Conservation (phyloP, 1,284 basidiomycete genomes). For the Ustilago crameri region DNA sequence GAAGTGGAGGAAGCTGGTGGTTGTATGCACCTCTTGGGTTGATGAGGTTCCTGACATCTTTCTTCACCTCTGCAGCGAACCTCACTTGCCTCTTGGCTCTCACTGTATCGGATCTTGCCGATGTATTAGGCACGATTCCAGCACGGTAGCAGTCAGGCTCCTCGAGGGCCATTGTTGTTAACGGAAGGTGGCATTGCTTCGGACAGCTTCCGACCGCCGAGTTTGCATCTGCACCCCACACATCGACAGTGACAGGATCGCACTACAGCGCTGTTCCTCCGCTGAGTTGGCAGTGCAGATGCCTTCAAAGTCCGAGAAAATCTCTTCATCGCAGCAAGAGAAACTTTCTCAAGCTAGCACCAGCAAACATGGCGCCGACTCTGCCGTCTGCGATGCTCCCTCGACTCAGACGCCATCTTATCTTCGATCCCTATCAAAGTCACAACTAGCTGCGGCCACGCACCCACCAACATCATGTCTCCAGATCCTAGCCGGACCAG, state of each 20-base stretch:
- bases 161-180: too few species aligned
- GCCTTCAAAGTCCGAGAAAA: not conserved
- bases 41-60: too few species aligned
- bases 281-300: not conserved
- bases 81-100: too few species aligned
- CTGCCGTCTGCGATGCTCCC: not conserved
- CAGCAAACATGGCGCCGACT: constrained; percentile 4
- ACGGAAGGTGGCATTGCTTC: too few species aligned
- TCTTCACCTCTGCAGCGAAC: too few species aligned
- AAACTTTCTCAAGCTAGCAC: constrained; percentile 1
- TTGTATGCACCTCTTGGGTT: too few species aligned
- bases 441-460: constrained; percentile 61
- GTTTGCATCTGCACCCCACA: too few species aligned
- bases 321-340: not conserved
- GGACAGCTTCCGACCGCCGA: too few species aligned
- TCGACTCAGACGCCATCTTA: constrained; percentile 14
- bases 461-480: constrained; percentile 54
- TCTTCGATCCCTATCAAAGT: constrained; percentile 48
- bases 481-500: constrained; percentile 65
- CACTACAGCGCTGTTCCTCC: not conserved
- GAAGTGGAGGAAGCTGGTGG: not conserved
- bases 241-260: too few species aligned
- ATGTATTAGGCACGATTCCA: too few species aligned
- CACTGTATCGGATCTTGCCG: too few species aligned
- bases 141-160: too few species aligned